A percentile compares a stretch with the other conserved stretches of the same genome.
Evolutionary conservation across 306 rosid species (phyloP).

Genomic region (Citrullus mucosospermus): DNA sequence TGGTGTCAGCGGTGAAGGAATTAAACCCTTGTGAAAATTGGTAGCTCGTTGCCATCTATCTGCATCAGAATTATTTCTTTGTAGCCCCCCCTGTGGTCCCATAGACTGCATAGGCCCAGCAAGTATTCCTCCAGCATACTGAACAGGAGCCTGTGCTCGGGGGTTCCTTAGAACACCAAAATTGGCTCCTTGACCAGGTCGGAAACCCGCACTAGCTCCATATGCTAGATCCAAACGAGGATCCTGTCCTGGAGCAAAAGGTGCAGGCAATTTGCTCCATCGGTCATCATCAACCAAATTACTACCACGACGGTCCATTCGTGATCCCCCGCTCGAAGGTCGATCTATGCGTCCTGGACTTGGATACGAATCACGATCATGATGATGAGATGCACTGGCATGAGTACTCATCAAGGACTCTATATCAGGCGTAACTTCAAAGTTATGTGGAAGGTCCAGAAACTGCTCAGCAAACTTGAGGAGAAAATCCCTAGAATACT

Average conservation of each 20-base stretch:
- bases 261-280: constrained; percentile 41
- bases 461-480: constrained; percentile 56
- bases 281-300: constrained; percentile 56
- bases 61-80: constrained; percentile 52
- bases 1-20: constrained; percentile 81
- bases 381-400: constrained; percentile 22
- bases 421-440: constrained; percentile 37
- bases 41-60: constrained; percentile 81
- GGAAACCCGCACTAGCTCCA: constrained; percentile 42
- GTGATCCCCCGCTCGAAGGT: constrained; percentile 38
- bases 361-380: constrained; percentile 50
- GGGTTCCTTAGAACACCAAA: constrained; percentile 65
- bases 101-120: constrained; percentile 57
- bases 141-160: constrained; percentile 40
- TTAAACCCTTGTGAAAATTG: constrained; percentile 69
- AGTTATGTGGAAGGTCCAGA: constrained; percentile 49
- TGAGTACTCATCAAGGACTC: constrained; percentile 27
- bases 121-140: constrained; percentile 55
- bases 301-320: constrained; percentile 67
- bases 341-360: constrained; percentile 65
- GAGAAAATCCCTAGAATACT: constrained; percentile 83
- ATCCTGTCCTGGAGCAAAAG: constrained; percentile 43
- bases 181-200: constrained; percentile 59
- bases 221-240: constrained; percentile 30
- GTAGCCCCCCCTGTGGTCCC: constrained; percentile 66